A percentile compares a stretch with the other conserved stretches of the same genome.
phyloP scores from a whole-genome alignment of 768 basidiomycete species.

The Galerina sulciceps region DNA sequence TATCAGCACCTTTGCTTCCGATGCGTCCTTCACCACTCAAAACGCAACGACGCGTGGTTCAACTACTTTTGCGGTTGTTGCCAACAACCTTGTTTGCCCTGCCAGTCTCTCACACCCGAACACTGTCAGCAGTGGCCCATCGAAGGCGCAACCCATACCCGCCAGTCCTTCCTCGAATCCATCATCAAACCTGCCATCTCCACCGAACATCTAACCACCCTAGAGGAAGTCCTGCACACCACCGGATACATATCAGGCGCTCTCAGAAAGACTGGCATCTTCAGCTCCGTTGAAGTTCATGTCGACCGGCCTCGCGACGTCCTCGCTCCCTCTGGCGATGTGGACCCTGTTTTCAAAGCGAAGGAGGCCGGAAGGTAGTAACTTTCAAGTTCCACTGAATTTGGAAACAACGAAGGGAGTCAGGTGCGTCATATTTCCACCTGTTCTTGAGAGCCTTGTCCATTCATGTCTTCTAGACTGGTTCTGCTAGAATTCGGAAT shows the following conservation, averaged over 20 bases:
- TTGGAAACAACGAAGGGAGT: constrained; percentile 92
- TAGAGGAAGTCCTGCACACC: constrained; percentile 73
- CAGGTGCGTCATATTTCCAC: constrained; percentile 61
- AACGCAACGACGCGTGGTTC: no score
- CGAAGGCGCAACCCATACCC: constrained; percentile 74
- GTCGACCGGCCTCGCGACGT: constrained; percentile 62
- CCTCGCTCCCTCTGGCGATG: constrained; percentile 59
- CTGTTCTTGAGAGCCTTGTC: not conserved
- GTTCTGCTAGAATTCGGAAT: constrained; percentile 83
- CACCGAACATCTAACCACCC: constrained; percentile 33
- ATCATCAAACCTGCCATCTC: constrained; percentile 69
- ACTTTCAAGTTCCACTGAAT: constrained; percentile 84
- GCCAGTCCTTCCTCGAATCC: constrained; percentile 79
- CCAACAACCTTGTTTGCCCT: no score
- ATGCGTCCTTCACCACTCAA: no score
- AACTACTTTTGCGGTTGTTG: no score
- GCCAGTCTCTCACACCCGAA: no score
- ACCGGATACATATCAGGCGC: constrained; percentile 68
- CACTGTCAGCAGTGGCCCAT: no score
- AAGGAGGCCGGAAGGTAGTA: constrained; percentile 78
- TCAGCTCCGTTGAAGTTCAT: constrained; percentile 64
- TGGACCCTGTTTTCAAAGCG: constrained; percentile 82
- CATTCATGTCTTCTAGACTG: constrained; percentile 46
- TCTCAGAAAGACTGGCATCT: constrained; percentile 79
- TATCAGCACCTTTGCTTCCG: no score